phyloP scores from a whole-genome alignment of 2,329 filamentous ascomycete species.

The Aspergillus phoenicis region DNA sequence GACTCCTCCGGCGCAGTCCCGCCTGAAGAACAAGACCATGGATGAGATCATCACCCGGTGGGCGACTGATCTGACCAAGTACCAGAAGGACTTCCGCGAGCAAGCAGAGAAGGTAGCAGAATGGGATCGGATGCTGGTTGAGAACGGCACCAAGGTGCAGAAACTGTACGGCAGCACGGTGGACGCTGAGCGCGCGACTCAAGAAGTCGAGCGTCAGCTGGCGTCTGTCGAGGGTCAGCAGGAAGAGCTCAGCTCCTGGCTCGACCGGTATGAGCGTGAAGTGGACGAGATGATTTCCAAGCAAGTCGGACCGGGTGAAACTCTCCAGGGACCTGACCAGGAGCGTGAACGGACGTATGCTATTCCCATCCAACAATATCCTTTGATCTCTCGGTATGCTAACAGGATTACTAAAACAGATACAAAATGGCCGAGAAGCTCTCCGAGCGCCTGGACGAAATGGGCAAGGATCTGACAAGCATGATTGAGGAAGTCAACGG shows the following conservation, averaged over 20 bases:
- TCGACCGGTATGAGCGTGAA: slow-evolving; percentile 88
- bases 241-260: slow-evolving; percentile 81
- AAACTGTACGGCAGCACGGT: slow-evolving; percentile 89
- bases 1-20: slow-evolving; percentile 75
- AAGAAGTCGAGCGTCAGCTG: slow-evolving; percentile 91
- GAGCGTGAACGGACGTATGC: slow-evolving; percentile 87
- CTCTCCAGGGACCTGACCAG: slow-evolving; percentile 84
- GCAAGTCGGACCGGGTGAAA: slow-evolving; percentile 73
- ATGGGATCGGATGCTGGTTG: slow-evolving; percentile 91
- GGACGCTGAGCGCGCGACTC: slow-evolving; percentile 88
- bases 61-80: slow-evolving; percentile 92
- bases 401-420: slow-evolving; percentile 37
- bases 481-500: slow-evolving; percentile 99
- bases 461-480: slow-evolving; percentile 86
- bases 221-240: slow-evolving; percentile 89
- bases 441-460: slow-evolving; percentile 85
- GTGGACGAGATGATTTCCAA: slow-evolving; percentile 85
- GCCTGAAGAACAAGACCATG: slow-evolving; percentile 98
- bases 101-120: slow-evolving; percentile 83
- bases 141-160: slow-evolving; percentile 93
- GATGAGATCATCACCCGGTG: slow-evolving; percentile 97
- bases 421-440: slow-evolving; percentile 94
- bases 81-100: slow-evolving; percentile 93
- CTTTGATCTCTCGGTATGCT: slow-evolving; percentile 12
- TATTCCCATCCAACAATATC: too few relatives aligned